phyloP scores from a whole-genome alignment of 2,329 filamentous ascomycete genomes.

The Ophiocordyceps camponoti-rufipedis region DNA sequence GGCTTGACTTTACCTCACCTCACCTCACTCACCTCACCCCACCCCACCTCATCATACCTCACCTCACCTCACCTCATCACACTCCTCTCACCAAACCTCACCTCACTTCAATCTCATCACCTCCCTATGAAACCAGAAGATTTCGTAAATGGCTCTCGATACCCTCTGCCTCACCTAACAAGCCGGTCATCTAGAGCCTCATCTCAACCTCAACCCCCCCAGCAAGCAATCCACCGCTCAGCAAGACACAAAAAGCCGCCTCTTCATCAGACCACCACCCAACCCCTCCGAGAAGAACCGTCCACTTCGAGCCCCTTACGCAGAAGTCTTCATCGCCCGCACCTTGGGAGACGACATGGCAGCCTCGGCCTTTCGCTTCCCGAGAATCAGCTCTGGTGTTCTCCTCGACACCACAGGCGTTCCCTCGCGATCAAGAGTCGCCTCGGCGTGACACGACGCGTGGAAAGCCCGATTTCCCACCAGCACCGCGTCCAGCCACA shows the following conservation, averaged over 20 bases:
- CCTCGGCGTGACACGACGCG: slow-evolving; percentile 74
- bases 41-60: neutral
- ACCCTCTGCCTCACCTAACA: no score
- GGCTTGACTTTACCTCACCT: no score
- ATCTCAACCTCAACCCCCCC: neutral
- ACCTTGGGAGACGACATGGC: slow-evolving; percentile 20
- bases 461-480: slow-evolving; percentile 73
- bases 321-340: slow-evolving; percentile 16
- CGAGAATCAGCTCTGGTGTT: slow-evolving; percentile 48
- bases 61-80: neutral
- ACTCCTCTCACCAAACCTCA: neutral
- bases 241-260: neutral
- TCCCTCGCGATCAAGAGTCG: slow-evolving; percentile 43
- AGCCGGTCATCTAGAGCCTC: neutral
- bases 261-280: neutral
- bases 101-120: neutral
- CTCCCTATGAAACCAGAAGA: no score
- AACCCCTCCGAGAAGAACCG: no score
- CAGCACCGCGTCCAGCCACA: slow-evolving; percentile 78
- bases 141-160: no score
- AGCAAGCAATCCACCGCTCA: neutral
- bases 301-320: slow-evolving; percentile 5
- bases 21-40: neutral
- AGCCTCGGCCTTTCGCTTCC: slow-evolving; percentile 60
- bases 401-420: slow-evolving; percentile 20